These are phyloP conservation scores for Suillus weaverae DNA, from an alignment of 768 basidiomycete species.

Conservation along the genomic window DNA sequence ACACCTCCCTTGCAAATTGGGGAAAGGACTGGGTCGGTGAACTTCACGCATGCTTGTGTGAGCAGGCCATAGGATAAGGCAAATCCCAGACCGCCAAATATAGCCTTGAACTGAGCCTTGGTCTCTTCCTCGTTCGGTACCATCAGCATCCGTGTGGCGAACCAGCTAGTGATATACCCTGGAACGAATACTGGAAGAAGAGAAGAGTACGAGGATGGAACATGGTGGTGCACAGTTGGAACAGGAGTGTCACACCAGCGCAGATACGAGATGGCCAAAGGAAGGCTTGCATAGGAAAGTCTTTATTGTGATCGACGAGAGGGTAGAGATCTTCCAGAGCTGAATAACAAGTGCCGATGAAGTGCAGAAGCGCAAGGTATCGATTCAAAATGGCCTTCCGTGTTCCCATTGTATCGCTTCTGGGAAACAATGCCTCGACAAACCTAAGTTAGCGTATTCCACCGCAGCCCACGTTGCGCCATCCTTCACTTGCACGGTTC, in stretches of 20 bases:
- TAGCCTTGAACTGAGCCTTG: slow-evolving; percentile 68
- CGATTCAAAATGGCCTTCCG: slow-evolving; percentile 49
- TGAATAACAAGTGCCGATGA: slow-evolving; percentile 51
- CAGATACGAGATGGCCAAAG: slow-evolving; percentile 13
- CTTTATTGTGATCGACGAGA: slow-evolving; percentile 13
- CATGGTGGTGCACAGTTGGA: slow-evolving; percentile 43
- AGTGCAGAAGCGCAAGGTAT: slow-evolving; percentile 56
- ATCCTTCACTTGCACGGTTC: slow-evolving; percentile 52
- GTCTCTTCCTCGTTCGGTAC: slow-evolving; percentile 60
- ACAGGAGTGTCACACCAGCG: slow-evolving; percentile 29
- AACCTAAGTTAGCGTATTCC: slow-evolving; percentile 54
- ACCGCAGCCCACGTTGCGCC: slow-evolving; percentile 73
- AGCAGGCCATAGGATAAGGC: slow-evolving; percentile 17
- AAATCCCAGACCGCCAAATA: slow-evolving; percentile 47
- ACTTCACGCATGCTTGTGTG: not conserved
- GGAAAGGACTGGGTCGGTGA: not conserved
- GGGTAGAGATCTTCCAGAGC: slow-evolving; percentile 46
- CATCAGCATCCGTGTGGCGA: slow-evolving; percentile 45
- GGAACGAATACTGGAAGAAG: slow-evolving; percentile 51
- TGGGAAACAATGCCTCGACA: slow-evolving; percentile 21
- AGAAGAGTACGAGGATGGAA: slow-evolving; percentile 38
- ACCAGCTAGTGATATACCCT: slow-evolving; percentile 50
- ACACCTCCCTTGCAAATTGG: not conserved
- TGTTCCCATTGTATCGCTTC: slow-evolving; percentile 15
- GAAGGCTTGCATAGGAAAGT: slow-evolving; percentile 16